Conservation (phyloP, 2,329 filamentous ascomycete species). For the Ascochyta koolunga region DNA sequence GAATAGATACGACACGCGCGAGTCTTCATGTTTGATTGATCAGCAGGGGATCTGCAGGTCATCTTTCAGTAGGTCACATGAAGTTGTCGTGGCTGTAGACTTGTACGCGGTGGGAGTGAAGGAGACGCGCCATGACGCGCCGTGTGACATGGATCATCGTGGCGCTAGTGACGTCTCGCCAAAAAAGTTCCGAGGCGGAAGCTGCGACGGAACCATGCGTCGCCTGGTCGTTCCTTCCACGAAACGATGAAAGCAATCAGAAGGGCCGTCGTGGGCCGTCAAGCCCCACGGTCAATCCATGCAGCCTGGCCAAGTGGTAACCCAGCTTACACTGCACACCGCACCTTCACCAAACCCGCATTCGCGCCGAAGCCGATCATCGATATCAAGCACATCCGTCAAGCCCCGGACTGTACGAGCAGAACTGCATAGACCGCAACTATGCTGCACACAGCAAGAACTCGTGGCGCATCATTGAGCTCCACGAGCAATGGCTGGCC, state of each 20-base stretch:
- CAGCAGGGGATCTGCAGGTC: background rate
- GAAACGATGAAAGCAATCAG: constrained; percentile 32
- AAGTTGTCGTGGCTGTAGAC: background rate
- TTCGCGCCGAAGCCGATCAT: constrained; percentile 79
- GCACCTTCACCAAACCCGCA: constrained; percentile 63
- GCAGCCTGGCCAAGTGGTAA: background rate
- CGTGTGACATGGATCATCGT: constrained; percentile 10
- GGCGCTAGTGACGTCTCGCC: constrained; percentile 15
- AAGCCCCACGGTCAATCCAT: background rate
- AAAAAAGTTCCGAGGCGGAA: constrained; percentile 18
- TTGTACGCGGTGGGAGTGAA: constrained; percentile 2
- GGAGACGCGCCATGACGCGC: constrained; percentile 16
- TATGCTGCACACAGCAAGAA: constrained; percentile 65
- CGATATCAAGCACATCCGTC: constrained; percentile 88
- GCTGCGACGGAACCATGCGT: constrained; percentile 5
- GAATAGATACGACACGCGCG: background rate
- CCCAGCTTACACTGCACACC: constrained; percentile 43
- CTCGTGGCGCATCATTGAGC: constrained; percentile 60
- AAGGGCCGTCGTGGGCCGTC: constrained; percentile 24
- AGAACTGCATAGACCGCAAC: constrained; percentile 85
- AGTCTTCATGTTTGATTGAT: background rate
- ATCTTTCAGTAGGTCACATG: background rate
- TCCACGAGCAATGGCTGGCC: constrained; percentile 53
- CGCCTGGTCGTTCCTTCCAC: constrained; percentile 11
- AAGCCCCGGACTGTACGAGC: constrained; percentile 79